Percentiles rank a stretch among this genome's conserved stretches.
These are phyloP conservation scores for Apophysomyces variabilis DNA, from an alignment of 371 early-diverging fungal species.

Conservation along the genomic window DNA sequence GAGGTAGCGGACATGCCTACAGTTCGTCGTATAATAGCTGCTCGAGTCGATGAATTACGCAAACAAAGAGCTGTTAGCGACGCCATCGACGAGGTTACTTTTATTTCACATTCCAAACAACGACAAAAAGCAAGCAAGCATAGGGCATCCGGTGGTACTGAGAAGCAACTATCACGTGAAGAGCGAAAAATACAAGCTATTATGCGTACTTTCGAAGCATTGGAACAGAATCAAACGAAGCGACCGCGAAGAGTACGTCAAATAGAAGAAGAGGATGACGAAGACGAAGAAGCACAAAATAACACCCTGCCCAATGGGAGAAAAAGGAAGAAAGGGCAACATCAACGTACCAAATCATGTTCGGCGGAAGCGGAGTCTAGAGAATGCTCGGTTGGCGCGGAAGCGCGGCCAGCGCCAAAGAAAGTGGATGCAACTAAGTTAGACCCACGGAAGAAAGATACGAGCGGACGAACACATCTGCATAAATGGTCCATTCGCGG, in stretches of 20 bases:
- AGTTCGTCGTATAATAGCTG: slow-evolving; percentile 43
- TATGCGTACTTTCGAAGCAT: slow-evolving; percentile 54
- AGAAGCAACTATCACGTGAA: slow-evolving; percentile 56
- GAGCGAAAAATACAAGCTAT: slow-evolving; percentile 73
- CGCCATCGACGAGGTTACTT: slow-evolving; percentile 41
- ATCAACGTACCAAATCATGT: slow-evolving; percentile 25
- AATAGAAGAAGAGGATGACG: slow-evolving; percentile 28
- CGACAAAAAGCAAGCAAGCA: slow-evolving; percentile 28
- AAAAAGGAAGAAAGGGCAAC: slow-evolving; percentile 13
- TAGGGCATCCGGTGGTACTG: slow-evolving; percentile 12
- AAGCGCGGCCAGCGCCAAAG: slow-evolving; percentile 13
- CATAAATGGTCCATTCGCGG: slow-evolving; percentile 61
- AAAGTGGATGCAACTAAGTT: slow-evolving; percentile 32
- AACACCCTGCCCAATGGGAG: slow-evolving; percentile 8
- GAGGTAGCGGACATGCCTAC: slow-evolving; percentile 49
- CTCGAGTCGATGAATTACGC: slow-evolving; percentile 47
- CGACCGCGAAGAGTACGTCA: slow-evolving; percentile 37
- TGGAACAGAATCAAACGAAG: slow-evolving; percentile 39
- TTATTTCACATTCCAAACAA: slow-evolving; percentile 45
- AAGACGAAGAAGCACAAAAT: slow-evolving; percentile 13
- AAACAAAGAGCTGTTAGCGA: slow-evolving; percentile 39
- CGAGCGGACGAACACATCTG: slow-evolving; percentile 61
- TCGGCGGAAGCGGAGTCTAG: slow-evolving; percentile 25
- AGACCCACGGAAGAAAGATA: slow-evolving; percentile 55
- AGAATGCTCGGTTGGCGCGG: slow-evolving; percentile 37